Base-by-base conservation (phyloP, 2,329 filamentous ascomycete genomes). In the Fusarium brachygibbosum region DNA sequence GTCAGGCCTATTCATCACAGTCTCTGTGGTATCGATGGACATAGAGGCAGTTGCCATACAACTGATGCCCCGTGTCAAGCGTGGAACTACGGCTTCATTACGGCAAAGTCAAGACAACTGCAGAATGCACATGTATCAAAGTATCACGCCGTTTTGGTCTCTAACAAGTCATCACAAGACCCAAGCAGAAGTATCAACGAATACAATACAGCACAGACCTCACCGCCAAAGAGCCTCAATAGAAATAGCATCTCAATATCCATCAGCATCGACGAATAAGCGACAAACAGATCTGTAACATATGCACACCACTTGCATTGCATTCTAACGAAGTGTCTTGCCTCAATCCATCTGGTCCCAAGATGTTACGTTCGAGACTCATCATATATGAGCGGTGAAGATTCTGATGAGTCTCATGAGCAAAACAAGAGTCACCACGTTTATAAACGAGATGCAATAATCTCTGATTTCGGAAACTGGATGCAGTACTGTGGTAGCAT, bases 211-310 rank as follows among this genome's bases (percentile, higher is more conserved):
- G 21, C 45, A 53, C 37, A 40, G 48, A 31, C 19, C 53, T 48
- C 60, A 65, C 62, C 60, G 62, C 62, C 46, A 52, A 65, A 60
- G 62, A 65, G 53, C 60, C 60, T 65, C 62, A 65, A 48, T 29
- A 32, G 51, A 50, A 23, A 29, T 45, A 28, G 11, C 32, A 46
- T 59, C 29, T 35, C 32, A 41, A 12, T 28, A 35, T 40, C 35
- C 35, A 49, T 49, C 25, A 6, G 19, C 9, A 37, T 35, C 14
- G 23, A 59, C 61, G 60, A 65, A 65, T 65, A 37, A 38, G 32
- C 53, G n/a, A 46, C 25, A 45, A 28, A 34, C 6, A 60, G 17
- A 48, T 38, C 61, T 65, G 45, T 32, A 65, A 59, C 60, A 40
- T 11, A 42, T 37, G 60, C 60, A 63, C 16, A 17, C 46, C 49